phyloP scores from a whole-genome alignment of 345 rosid genomes.

The Combretum micranthum region DNA sequence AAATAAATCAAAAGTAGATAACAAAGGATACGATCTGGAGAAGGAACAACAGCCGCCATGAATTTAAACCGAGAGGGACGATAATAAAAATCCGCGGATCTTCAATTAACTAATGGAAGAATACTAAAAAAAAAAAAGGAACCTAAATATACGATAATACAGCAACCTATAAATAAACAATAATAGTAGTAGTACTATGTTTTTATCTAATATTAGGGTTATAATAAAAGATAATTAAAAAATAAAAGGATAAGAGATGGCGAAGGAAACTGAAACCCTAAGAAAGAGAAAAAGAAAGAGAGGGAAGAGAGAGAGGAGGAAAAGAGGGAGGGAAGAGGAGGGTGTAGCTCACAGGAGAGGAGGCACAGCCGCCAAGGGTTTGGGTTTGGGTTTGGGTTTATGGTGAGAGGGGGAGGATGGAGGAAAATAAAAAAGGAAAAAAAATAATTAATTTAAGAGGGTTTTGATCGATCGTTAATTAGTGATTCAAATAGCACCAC shows the following conservation, averaged over 20 bases:
- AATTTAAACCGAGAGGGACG: too few species aligned
- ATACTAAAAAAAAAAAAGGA: too few species aligned
- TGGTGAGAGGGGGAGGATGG: not conserved
- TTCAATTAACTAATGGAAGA: too few species aligned
- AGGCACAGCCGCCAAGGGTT: constrained; percentile 26
- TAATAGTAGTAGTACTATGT: too few species aligned
- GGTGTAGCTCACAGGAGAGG: not conserved
- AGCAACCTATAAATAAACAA: too few species aligned
- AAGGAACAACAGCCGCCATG: constrained; percentile 36
- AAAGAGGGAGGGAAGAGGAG: not conserved
- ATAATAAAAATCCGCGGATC: too few species aligned
- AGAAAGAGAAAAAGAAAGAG: not conserved
- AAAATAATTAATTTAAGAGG: too few species aligned
- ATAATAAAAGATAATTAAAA: too few species aligned
- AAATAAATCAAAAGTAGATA: not conserved
- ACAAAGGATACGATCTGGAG: constrained; percentile 32
- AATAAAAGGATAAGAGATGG: not conserved
- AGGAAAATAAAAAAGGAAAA: not conserved
- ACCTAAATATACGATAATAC: too few species aligned
- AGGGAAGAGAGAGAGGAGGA: not conserved
- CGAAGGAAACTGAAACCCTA: constrained; percentile 5
- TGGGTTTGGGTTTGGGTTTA: constrained; percentile 18
- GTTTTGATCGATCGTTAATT: constrained; percentile 23
- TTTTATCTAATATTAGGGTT: not conserved
- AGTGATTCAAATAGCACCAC: constrained; percentile 9